phyloP scores from a whole-genome alignment of 768 basidiomycete species.

The Boletus speciosus region DNA sequence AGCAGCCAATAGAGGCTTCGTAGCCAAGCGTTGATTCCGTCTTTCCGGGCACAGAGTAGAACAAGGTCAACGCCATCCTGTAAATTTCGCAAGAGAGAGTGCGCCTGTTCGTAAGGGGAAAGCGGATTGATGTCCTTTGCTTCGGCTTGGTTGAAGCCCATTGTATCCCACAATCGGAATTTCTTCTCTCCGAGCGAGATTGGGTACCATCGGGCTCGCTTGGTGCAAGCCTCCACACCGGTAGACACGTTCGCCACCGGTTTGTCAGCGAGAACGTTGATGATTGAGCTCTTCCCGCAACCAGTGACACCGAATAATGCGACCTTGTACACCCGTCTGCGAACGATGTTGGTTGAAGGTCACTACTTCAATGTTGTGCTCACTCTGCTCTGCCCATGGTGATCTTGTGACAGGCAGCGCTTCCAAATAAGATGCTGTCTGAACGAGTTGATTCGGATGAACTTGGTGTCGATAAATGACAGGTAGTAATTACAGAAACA shows the following conservation, averaged over 20 bases:
- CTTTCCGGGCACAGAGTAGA: slow-evolving; percentile 38
- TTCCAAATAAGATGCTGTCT: not conserved
- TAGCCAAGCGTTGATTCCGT: slow-evolving; percentile 34
- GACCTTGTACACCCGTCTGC: slow-evolving; percentile 23
- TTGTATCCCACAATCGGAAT: slow-evolving; percentile 34
- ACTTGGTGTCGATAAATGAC: not conserved
- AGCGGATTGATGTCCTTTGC: slow-evolving; percentile 10
- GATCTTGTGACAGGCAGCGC: not conserved
- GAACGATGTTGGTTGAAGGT: slow-evolving; percentile 1
- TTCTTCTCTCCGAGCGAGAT: slow-evolving; percentile 16
- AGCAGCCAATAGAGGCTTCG: slow-evolving; percentile 38
- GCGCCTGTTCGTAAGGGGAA: slow-evolving; percentile 29
- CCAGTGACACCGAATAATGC: slow-evolving; percentile 28
- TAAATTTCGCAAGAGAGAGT: slow-evolving; percentile 33
- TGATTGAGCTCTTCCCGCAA: slow-evolving; percentile 30
- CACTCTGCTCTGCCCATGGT: slow-evolving; percentile 15
- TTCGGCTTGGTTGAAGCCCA: slow-evolving; percentile 30
- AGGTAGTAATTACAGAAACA: slow-evolving; percentile 6
- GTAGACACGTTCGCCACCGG: slow-evolving; percentile 29
- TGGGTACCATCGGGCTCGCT: slow-evolving; percentile 21
- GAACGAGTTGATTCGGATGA: not conserved
- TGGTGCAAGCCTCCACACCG: slow-evolving; percentile 34
- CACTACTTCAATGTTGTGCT: slow-evolving; percentile 3
- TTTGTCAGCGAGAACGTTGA: slow-evolving; percentile 28
- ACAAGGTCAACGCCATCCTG: slow-evolving; percentile 38